phyloP scores from a whole-genome alignment of 805 yeast species.

The Candida verbasci region DNA sequence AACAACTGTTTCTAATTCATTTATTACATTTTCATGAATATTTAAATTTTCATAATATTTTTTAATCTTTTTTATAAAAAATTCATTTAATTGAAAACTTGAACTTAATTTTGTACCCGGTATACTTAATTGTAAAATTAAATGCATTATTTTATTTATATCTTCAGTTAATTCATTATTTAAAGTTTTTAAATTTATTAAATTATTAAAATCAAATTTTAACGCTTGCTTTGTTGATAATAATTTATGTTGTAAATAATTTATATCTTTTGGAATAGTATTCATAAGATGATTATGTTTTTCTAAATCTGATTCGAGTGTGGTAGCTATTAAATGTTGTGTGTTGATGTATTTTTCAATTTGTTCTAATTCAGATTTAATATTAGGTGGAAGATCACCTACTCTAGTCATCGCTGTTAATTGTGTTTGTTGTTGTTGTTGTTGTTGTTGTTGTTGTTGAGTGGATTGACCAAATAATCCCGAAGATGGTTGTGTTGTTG shows the following conservation, averaged over 20 bases:
- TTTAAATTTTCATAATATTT: constrained; percentile 44
- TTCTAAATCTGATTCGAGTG: constrained; percentile 54
- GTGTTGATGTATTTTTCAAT: constrained; percentile 68
- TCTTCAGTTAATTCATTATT: constrained; percentile 44
- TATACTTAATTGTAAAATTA: constrained; percentile 45
- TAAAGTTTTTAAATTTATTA: constrained; percentile 27
- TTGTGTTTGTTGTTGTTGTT: constrained; percentile 38
- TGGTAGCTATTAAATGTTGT: constrained; percentile 70
- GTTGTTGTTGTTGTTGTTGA: constrained; percentile 7
- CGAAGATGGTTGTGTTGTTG: constrained; percentile 4
- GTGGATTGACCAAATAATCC: constrained; percentile 3
- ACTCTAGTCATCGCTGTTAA: constrained; percentile 73
- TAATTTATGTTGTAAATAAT: constrained; percentile 56
- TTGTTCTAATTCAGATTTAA: constrained; percentile 64
- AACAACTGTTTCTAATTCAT: constrained; percentile 54
- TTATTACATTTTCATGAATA: constrained; percentile 60
- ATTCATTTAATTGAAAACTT: constrained; percentile 50
- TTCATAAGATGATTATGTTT: constrained; percentile 61
- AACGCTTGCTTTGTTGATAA: constrained; percentile 64
- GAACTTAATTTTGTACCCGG: constrained; percentile 59
- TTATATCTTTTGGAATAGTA: constrained; percentile 71
- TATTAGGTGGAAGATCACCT: constrained; percentile 66
- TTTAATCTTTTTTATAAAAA: constrained; percentile 48
- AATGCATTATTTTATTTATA: constrained; percentile 49
- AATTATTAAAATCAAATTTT: constrained; percentile 40